Evolutionary conservation across 139 green algal genomes (phyloP), one percentile per base, ranked within the genome.

Genomic region (Auxenochlorella protothecoides): DNA sequence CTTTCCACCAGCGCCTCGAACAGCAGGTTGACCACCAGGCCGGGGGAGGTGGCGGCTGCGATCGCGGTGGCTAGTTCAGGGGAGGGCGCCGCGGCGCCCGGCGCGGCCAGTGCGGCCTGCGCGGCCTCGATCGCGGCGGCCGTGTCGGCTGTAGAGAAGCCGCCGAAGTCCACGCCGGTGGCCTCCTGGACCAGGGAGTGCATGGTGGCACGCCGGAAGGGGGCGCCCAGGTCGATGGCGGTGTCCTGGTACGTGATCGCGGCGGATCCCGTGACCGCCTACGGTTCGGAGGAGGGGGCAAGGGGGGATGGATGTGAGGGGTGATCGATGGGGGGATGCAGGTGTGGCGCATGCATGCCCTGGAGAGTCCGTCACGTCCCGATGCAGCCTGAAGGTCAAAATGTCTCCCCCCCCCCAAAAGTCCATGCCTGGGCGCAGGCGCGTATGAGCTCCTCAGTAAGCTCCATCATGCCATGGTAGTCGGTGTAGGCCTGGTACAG

Each of bases 401-500:
- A 44, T 1, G 57, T 11, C 57, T n/a, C 9, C 2, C 9, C 57
- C 9, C 57, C 9, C 9, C 57, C 57, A 62, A 66, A 66, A 70
- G 63, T 27, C 11, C 59, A 77, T 15, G 76, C 81, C 54, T 67
- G 57, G 0, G 87, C 83, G 55, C 81, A 90, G 2, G 72, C 77
- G 8, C 80, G 72, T 4, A 98, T 85, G 27, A 99, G 75, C 2
- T 86, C 74, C 80, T 99, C 95, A 7, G 90, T 96, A 5, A 99
- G 86, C 5, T 86, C 77, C 92, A 99, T 97, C 92, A 98, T 98
- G 82, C 96, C 89, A 16, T 79, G 72, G 79, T 98, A 97, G 81
- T 99, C 95, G 11, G 90, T 91, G 71, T 97, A 99, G 2, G 94
- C 94, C 79, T 95, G 88, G 79, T 96, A 97, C 14, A 96, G 73